A percentile compares a stretch with the other conserved stretches of the same genome.
These are phyloP conservation scores for Xylariaceae sp. DNA, from an alignment of 2,329 filamentous ascomycete species.

Conservation along the genomic window DNA sequence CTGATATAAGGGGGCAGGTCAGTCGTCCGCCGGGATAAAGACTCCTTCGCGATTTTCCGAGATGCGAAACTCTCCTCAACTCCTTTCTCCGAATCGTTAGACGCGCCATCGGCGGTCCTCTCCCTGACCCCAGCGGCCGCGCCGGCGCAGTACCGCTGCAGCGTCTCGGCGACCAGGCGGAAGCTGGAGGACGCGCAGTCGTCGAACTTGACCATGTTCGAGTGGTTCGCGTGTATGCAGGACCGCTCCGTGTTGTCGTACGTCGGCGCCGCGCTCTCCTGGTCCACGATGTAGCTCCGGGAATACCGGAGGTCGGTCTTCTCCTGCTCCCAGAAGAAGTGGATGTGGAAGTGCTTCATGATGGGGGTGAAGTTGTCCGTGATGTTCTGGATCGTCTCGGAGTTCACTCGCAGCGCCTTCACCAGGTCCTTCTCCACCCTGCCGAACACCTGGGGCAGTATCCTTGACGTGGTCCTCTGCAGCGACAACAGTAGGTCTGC, in stretches of 20 bases:
- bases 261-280: slow-evolving; percentile 14
- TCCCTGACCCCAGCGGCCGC: slow-evolving; percentile 1
- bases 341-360: slow-evolving; percentile 9
- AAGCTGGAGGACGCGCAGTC: slow-evolving; percentile 5
- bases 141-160: slow-evolving; percentile 3
- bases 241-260: slow-evolving; percentile 17
- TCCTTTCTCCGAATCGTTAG: neutral
- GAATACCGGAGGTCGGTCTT: slow-evolving; percentile 32
- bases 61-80: too few relatives aligned
- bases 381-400: slow-evolving; percentile 4
- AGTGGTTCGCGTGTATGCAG: slow-evolving; percentile 16
- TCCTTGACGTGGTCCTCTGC: slow-evolving; percentile 1
- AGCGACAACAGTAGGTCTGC: slow-evolving; percentile 1
- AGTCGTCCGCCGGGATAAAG: too few relatives aligned
- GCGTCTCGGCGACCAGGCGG: slow-evolving; percentile 6
- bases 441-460: too few relatives aligned
- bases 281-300: slow-evolving; percentile 11
- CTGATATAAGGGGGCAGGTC: too few relatives aligned
- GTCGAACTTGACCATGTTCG: slow-evolving; percentile 15
- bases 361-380: slow-evolving; percentile 10
- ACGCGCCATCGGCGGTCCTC: neutral
- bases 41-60: too few relatives aligned
- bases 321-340: slow-evolving; percentile 27
- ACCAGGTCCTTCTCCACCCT: too few relatives aligned
- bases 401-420: slow-evolving; percentile 1